phyloP scores from a whole-genome alignment of 257 asterid genomes.

The Oldenlandia corymbosa region DNA sequence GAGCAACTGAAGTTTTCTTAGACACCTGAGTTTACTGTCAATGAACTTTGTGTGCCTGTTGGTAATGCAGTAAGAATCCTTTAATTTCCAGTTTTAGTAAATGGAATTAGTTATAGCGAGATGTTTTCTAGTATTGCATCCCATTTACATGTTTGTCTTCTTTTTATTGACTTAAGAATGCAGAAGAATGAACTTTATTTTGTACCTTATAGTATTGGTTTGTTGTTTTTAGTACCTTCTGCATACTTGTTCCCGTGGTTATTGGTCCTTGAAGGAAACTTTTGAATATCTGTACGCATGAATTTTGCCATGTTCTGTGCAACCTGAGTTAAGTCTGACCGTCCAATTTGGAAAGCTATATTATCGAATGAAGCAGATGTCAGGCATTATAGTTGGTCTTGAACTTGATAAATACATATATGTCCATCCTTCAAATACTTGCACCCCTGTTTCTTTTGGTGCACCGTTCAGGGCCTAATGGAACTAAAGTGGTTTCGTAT shows the following conservation, averaged over 20 bases:
- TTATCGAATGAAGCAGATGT: neutral
- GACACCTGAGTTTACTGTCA: too few species aligned
- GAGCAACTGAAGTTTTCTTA: too few species aligned
- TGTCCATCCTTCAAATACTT: too few species aligned
- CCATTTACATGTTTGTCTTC: neutral
- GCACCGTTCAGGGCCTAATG: neutral
- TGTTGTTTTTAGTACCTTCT: neutral
- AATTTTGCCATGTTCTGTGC: neutral
- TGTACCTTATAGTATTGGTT: neutral
- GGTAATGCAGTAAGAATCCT: too few species aligned
- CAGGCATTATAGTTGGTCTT: neutral
- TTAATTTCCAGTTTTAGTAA: too few species aligned
- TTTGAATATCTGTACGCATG: neutral
- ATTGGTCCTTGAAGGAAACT: neutral
- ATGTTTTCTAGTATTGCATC: neutral
- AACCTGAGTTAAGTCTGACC: neutral
- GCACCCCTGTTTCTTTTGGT: too few species aligned
- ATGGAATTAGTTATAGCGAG: neutral
- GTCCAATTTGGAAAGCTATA: neutral
- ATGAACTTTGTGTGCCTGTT: too few species aligned
- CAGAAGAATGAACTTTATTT: neutral
- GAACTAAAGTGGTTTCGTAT: neutral
- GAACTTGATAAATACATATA: too few species aligned
- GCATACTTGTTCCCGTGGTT: constrained; percentile 1
- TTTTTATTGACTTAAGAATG: neutral